phyloP scores from a whole-genome alignment of 106 monocot genomes.

The Dendrobium chrysotoxum region DNA sequence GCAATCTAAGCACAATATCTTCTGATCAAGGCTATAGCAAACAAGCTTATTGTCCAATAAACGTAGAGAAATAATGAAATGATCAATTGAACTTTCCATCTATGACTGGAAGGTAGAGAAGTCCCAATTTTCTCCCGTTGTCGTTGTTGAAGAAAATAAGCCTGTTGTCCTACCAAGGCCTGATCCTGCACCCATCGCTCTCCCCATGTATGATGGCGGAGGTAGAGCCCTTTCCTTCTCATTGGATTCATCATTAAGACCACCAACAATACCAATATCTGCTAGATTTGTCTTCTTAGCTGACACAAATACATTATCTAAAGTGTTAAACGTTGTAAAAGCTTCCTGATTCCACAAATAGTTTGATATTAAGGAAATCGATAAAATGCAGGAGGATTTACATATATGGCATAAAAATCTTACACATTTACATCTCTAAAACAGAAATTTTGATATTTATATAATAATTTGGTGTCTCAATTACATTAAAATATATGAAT shows the following conservation, averaged over 20 bases:
- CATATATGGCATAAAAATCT: too few relatives aligned
- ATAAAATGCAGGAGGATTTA: too few relatives aligned
- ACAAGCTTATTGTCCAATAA: not conserved
- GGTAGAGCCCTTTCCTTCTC: slow-evolving; percentile 32
- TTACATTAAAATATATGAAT: too few relatives aligned
- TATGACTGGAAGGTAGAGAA: slow-evolving; percentile 17
- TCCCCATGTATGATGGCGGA: slow-evolving; percentile 27
- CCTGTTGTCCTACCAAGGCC: slow-evolving; percentile 17
- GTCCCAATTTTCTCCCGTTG: slow-evolving; percentile 10
- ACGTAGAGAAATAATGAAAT: not conserved
- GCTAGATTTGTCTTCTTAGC: slow-evolving; percentile 74
- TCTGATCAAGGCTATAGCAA: not conserved
- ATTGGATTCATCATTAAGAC: slow-evolving; percentile 30
- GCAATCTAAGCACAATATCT: not conserved
- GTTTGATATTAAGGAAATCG: too few relatives aligned
- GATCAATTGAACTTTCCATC: slow-evolving; percentile 35
- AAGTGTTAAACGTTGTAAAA: not conserved
- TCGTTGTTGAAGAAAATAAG: slow-evolving; percentile 24
- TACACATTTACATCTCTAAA: too few relatives aligned
- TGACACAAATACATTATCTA: slow-evolving; percentile 17
- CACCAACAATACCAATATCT: slow-evolving; percentile 77
- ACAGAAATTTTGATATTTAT: too few relatives aligned
- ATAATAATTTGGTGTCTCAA: too few relatives aligned
- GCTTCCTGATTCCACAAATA: too few relatives aligned
- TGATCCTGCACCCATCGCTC: slow-evolving; percentile 33